phyloP scores from a whole-genome alignment of 129 eudicot species.

The Kitagawia praeruptora region DNA sequence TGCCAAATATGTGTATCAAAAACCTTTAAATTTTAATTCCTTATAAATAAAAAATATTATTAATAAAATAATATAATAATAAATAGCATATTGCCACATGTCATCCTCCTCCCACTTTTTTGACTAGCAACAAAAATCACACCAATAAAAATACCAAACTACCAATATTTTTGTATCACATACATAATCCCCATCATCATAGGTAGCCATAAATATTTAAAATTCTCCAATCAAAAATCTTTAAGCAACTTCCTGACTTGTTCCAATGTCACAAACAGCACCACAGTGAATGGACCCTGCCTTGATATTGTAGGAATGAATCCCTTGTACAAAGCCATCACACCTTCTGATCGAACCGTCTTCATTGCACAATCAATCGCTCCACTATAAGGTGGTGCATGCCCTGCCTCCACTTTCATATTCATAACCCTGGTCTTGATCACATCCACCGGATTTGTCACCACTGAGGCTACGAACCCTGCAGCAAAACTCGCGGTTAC shows the following conservation, averaged over 20 bases:
- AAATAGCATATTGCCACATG: background rate
- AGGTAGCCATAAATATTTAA: slow-evolving; percentile 7
- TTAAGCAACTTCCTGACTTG: slow-evolving; percentile 77
- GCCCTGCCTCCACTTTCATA: slow-evolving; percentile 65
- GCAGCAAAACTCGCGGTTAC: slow-evolving; percentile 88
- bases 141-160: background rate
- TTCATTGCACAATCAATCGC: slow-evolving; percentile 64
- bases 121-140: background rate
- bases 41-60: background rate
- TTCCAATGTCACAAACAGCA: slow-evolving; percentile 83
- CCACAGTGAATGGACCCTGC: slow-evolving; percentile 87
- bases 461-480: slow-evolving; percentile 86
- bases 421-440: slow-evolving; percentile 84
- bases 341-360: slow-evolving; percentile 56
- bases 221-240: slow-evolving; percentile 33
- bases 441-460: slow-evolving; percentile 77
- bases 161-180: background rate
- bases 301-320: slow-evolving; percentile 82
- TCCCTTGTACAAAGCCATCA: slow-evolving; percentile 76
- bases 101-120: background rate
- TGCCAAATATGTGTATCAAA: background rate
- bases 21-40: background rate
- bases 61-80: background rate
- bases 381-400: slow-evolving; percentile 53
- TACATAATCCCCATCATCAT: slow-evolving; percentile 35